Conservation (phyloP, 2,329 filamentous ascomycete species). For the Pyrenochaeta sp. region DNA sequence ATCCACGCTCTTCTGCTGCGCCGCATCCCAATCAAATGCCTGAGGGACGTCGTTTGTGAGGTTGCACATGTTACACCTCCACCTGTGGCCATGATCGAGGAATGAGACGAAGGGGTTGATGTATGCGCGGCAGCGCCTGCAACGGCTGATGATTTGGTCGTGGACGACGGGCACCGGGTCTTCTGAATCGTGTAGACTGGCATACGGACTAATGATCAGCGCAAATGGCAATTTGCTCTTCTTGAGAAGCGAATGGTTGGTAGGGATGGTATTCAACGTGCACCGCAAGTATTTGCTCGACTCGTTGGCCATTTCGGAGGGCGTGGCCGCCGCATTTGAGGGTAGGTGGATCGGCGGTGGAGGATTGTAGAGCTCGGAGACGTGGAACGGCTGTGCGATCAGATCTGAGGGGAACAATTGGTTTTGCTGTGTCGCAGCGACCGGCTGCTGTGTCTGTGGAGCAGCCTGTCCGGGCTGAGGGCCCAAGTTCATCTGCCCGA, state of each 20-base stretch:
- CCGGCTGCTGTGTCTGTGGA: conserved; percentile 40
- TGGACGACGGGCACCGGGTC: conserved; percentile 90
- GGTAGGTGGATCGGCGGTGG: conserved; percentile 91
- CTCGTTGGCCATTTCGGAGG: conserved; percentile 90
- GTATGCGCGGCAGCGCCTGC: conserved; percentile 92
- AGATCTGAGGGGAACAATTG: conserved; percentile 92
- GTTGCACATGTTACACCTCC: conserved; percentile 99
- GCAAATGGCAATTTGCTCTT: conserved; percentile 94
- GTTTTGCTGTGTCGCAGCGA: conserved; percentile 61
- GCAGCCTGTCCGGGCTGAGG: conserved; percentile 54
- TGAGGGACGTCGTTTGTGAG: conserved; percentile 99
- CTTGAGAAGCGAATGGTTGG: conserved; percentile 90
- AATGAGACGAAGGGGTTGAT: conserved; percentile 94
- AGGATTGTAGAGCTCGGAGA: conserved; percentile 87
- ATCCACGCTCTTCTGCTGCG: conserved; percentile 88
- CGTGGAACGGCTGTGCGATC: conserved; percentile 90
- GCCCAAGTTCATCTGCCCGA: conserved; percentile 78
- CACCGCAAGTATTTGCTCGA: conserved; percentile 93
- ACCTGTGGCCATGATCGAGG: conserved; percentile 94
- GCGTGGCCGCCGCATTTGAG: conserved; percentile 91
- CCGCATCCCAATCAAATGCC: conserved; percentile 96
- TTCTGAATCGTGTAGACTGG: conserved; percentile 88
- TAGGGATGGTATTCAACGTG: conserved; percentile 91
- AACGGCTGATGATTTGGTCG: conserved; percentile 96
- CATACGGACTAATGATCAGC: conserved; percentile 95